A percentile compares a stretch with the other conserved stretches of the same genome.
Conservation (phyloP, 2,329 filamentous ascomycete species). For the Xylariaceae sp. region DNA sequence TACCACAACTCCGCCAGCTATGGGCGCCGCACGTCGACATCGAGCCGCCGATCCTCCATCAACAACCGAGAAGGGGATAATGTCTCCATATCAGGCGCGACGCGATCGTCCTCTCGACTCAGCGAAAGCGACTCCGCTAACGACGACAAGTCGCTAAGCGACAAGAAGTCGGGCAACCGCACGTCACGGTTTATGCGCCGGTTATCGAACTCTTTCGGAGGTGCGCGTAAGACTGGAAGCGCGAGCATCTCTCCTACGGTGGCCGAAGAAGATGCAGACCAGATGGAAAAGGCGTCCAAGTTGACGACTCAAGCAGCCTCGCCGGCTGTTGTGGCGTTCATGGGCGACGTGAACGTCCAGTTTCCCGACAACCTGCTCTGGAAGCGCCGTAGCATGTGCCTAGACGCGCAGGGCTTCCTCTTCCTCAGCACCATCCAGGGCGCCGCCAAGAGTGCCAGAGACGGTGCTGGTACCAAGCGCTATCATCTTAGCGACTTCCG, state of each 20-base stretch:
- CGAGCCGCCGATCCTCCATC: constrained; percentile 50
- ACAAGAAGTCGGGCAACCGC: constrained; percentile 45
- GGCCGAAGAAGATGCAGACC: constrained; percentile 41
- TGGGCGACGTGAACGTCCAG: constrained; percentile 93
- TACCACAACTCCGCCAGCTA: constrained; percentile 42
- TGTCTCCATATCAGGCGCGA: constrained; percentile 18
- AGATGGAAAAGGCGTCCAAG: constrained; percentile 26
- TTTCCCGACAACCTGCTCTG: constrained; percentile 94
- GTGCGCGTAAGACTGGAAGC: constrained; percentile 40
- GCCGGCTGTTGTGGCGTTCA: constrained; percentile 53
- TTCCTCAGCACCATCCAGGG: constrained; percentile 68
- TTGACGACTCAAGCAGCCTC: constrained; percentile 24
- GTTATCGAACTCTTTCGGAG: constrained; percentile 48
- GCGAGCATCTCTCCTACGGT: constrained; percentile 47
- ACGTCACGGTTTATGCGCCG: constrained; percentile 55
- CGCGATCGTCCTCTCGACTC: constrained; percentile 35
- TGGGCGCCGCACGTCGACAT: constrained; percentile 60
- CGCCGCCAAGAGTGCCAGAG: constrained; percentile 47
- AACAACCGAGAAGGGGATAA: constrained; percentile 39
- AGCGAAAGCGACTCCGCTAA: constrained; percentile 44
- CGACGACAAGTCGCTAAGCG: constrained; percentile 39
- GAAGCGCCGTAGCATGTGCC: constrained; percentile 85
- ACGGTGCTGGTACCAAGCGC: constrained; percentile 56
- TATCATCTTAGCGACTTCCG: constrained; percentile 85
- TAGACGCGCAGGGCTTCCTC: constrained; percentile 79